phyloP scores from a whole-genome alignment of 2,329 filamentous ascomycete species.

The Amauroascus niger region DNA sequence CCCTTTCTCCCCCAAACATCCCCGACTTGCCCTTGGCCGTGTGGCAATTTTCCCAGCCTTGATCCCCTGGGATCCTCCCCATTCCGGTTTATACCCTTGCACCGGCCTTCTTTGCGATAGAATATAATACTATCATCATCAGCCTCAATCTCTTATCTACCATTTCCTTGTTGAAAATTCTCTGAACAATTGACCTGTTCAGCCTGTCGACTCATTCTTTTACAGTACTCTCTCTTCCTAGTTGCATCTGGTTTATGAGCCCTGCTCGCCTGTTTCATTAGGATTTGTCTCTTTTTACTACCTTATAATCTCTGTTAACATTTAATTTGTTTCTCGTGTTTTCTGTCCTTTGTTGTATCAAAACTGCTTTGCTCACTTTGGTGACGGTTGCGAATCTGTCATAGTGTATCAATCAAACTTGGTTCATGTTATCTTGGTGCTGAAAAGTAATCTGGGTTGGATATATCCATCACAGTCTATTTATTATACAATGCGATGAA shows the following conservation, averaged over 20 bases:
- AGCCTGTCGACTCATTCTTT: background rate
- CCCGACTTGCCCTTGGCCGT: background rate
- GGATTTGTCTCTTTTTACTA: background rate
- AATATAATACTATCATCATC: background rate
- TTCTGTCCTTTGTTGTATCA: constrained; percentile 9
- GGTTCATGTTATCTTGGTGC: background rate
- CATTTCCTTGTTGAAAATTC: background rate
- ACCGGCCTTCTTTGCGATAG: constrained; percentile 1
- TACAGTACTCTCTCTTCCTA: background rate
- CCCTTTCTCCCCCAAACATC: background rate
- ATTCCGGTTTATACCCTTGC: constrained; percentile 2
- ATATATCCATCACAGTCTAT: too few species aligned
- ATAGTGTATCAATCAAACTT: constrained; percentile 3
- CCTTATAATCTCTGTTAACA: constrained; percentile 1
- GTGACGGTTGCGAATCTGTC: background rate
- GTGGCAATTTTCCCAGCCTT: background rate
- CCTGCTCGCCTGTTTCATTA: background rate
- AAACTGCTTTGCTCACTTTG: background rate
- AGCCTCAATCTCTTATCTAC: background rate
- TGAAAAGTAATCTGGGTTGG: background rate
- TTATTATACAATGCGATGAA: too few species aligned
- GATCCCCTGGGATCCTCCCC: background rate
- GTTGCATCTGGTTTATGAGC: background rate
- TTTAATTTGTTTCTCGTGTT: constrained; percentile 17
- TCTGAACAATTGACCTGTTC: background rate